Conservation (phyloP, 495 filamentous ascomycete species). For the Penicillium simplicissimum region DNA sequence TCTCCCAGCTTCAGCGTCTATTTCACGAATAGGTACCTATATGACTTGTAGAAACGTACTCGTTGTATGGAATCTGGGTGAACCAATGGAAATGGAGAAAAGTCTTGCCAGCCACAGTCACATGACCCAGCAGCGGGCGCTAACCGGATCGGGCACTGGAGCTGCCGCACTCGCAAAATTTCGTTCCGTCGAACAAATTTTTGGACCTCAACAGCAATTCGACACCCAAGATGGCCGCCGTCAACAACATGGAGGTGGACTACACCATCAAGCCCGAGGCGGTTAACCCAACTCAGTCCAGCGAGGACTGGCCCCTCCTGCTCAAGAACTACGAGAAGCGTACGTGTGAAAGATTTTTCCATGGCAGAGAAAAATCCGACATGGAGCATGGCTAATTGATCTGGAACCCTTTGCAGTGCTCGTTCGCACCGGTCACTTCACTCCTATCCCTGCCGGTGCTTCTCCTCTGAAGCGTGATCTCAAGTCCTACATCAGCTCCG, state of each 20-base stretch:
- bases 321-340: slow-evolving; percentile 89
- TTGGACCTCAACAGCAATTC: slow-evolving; percentile 30
- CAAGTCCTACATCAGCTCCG: slow-evolving; percentile 91
- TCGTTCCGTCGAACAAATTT: slow-evolving; percentile 37
- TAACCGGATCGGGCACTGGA: slow-evolving; percentile 32
- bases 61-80: neutral
- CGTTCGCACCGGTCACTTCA: slow-evolving; percentile 88
- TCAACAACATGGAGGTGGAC: slow-evolving; percentile 64
- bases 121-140: slow-evolving; percentile 20
- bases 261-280: slow-evolving; percentile 87
- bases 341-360: slow-evolving; percentile 40
- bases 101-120: slow-evolving; percentile 11
- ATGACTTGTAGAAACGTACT: neutral
- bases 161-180: slow-evolving; percentile 44
- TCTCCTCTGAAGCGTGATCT: slow-evolving; percentile 86
- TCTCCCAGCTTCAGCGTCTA: slow-evolving; percentile 24
- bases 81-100: neutral
- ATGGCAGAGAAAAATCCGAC: slow-evolving; percentile 10
- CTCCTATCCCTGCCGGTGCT: slow-evolving; percentile 86
- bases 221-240: slow-evolving; percentile 53
- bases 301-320: slow-evolving; percentile 82
- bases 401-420: slow-evolving; percentile 55
- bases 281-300: slow-evolving; percentile 67
- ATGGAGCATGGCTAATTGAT: slow-evolving; percentile 25
- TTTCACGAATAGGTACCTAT: too few relatives aligned